Evolutionary conservation across 176 grass and related monocot species (phyloP).

Genomic region (Ananas comosus): DNA sequence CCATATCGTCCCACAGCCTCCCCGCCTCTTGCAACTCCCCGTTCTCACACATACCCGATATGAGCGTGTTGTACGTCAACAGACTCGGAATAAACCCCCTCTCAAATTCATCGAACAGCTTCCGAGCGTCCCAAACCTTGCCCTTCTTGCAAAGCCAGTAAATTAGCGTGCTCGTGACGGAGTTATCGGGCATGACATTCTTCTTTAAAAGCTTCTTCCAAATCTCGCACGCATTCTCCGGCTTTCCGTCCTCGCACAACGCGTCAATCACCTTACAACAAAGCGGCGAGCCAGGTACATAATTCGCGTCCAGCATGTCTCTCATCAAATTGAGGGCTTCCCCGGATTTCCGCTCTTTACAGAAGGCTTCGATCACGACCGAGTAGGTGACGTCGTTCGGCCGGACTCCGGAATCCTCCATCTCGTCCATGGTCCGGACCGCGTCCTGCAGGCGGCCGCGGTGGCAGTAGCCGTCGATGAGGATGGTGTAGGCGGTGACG

Average conservation of each 20-base stretch:
- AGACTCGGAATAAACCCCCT: constrained; percentile 41
- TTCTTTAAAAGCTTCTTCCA: constrained; percentile 63
- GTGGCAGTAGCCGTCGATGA: constrained; percentile 51
- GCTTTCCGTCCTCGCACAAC: constrained; percentile 52
- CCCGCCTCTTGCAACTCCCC: constrained; percentile 56
- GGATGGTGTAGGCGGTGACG: constrained; percentile 47
- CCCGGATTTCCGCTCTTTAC: constrained; percentile 34
- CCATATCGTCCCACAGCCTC: constrained; percentile 66
- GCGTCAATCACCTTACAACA: constrained; percentile 62
- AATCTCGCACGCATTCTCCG: constrained; percentile 37
- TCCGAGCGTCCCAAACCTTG: constrained; percentile 46
- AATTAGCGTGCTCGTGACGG: constrained; percentile 37
- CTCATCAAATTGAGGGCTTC: constrained; percentile 38
- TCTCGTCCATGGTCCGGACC: constrained; percentile 74
- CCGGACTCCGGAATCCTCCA: constrained; percentile 35
- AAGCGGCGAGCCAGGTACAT: constrained; percentile 23
- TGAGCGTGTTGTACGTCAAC: constrained; percentile 62
- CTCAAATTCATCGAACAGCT: constrained; percentile 56
- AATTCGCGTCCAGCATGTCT: constrained; percentile 53
- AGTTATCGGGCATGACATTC: constrained; percentile 52
- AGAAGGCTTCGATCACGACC: constrained; percentile 51
- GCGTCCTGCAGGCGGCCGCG: constrained; percentile 35
- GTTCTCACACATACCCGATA: constrained; percentile 55
- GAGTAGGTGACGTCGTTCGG: constrained; percentile 63
- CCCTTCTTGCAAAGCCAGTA: constrained; percentile 70